Conservation (phyloP, 1,139 yeast genomes). For the Candida sojae region DNA sequence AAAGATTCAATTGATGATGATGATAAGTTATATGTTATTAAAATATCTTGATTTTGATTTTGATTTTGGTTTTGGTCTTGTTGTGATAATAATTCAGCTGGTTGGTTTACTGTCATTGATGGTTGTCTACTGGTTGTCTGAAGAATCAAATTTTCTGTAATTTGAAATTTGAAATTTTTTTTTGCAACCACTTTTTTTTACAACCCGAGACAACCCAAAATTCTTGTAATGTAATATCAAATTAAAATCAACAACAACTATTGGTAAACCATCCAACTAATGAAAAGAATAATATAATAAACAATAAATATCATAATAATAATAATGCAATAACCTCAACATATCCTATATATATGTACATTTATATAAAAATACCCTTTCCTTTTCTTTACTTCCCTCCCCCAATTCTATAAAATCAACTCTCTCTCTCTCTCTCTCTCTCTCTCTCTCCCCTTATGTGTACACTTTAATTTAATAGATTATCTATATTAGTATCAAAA, state of each 20-base stretch:
- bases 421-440: too few species aligned
- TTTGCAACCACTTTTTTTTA: not conserved
- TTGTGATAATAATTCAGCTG: not conserved
- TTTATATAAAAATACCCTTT: too few species aligned
- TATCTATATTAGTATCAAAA: constrained; percentile 16
- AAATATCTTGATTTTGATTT: not conserved
- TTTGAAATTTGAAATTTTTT: not conserved
- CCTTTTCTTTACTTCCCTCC: too few species aligned
- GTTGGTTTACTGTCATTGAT: not conserved
- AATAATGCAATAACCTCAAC: too few species aligned
- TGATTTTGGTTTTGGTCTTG: not conserved
- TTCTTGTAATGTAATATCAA: not conserved
- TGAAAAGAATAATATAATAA: too few species aligned
- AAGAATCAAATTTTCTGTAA: too few species aligned
- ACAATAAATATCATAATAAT: too few species aligned
- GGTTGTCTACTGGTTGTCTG: not conserved
- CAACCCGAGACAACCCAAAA: not conserved
- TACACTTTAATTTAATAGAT: constrained; percentile 10
- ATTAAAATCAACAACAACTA: too few species aligned
- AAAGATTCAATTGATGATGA: not conserved
- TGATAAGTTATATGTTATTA: constrained; percentile 3
- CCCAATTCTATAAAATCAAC: too few species aligned
- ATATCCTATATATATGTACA: too few species aligned
- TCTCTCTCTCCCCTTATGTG: too few species aligned
- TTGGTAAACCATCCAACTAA: too few species aligned